Evolutionary conservation across 1,139 yeast genomes (phyloP).

Genomic region (Geotrichum macrosporum): DNA sequence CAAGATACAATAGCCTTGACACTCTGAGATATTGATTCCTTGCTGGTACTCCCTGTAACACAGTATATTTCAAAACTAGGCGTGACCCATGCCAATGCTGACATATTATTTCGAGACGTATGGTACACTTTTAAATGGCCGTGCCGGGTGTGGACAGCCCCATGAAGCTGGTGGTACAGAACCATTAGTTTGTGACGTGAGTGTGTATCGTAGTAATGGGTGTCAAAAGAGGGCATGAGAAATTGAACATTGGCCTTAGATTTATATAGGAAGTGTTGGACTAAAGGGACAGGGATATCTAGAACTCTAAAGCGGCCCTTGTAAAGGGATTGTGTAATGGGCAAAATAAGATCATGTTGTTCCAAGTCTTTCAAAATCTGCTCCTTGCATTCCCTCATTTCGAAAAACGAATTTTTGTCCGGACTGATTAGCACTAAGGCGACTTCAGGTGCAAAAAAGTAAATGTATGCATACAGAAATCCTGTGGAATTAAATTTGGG

Average conservation of each 20-base stretch:
- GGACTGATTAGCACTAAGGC: conserved; percentile 75
- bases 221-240: conserved; percentile 43
- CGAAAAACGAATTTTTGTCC: conserved; percentile 75
- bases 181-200: conserved; percentile 39
- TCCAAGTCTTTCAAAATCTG: conserved; percentile 47
- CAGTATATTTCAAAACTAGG: conserved; percentile 55
- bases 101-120: conserved; percentile 36
- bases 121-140: conserved; percentile 36
- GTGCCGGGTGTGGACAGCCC: conserved; percentile 34
- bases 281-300: conserved; percentile 37
- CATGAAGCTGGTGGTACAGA: conserved; percentile 45
- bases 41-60: conserved; percentile 47
- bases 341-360: conserved; percentile 37
- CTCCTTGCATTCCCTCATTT: conserved; percentile 58
- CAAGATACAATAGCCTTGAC: conserved; percentile 53
- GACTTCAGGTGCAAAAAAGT: conserved; percentile 49
- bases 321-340: conserved; percentile 40
- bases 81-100: conserved; percentile 54
- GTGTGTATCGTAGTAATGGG: conserved; percentile 34
- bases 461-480: conserved; percentile 75
- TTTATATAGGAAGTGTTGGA: conserved; percentile 78
- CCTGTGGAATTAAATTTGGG: conserved; percentile 89
- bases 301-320: conserved; percentile 44
- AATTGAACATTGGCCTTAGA: conserved; percentile 60
- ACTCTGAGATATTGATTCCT: conserved; percentile 48